Evolutionary conservation across 768 basidiomycete species (phyloP), one percentile per base, ranked within the genome.

Genomic region (Termitomyces sp.): DNA sequence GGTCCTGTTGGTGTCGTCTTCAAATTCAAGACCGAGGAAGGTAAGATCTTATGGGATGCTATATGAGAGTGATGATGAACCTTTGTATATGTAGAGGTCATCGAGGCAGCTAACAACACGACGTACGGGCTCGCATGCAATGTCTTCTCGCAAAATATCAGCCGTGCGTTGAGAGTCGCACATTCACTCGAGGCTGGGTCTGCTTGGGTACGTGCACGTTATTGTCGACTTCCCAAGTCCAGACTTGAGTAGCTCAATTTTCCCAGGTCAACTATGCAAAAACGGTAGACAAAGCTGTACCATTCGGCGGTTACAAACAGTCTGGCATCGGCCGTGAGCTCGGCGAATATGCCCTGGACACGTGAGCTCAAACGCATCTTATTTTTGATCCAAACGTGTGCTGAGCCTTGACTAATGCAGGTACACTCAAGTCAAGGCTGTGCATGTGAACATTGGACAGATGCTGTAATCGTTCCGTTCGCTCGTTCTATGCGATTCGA

Each of bases 1-100:
- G 90, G 90, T 8, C 90, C 91, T 31, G 89, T 92, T 46, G 82
- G 83, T 59, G 86, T 85, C 40, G 74, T 93, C 37, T 77, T 84
- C 75, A 88, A 86, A 68, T 93, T 94, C 79, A 81, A 82, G 65
- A 75, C 78, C 38, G 84, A 85, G 66, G 80, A 79, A 37, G 72
- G 72, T 70, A 50, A 63, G 67, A 61, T 11, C 5, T 36, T 50
- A 1, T 4, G 4, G 34, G 15, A 42, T 29, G 62, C 74, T 74
- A 77, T 60, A 76, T 29, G 34, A 25, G 6, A 29, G 17, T 17
- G 20, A 25, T 12, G 20, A 57, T 36, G 29, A 57, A 47, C 29
- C 11, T 8, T 34, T 31, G 5, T n/a, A n/a, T n/a, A 34, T 6
- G 10, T 54, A 69, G 69, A 70, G 57, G 69, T 67, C 29, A 68